Percentiles rank a stretch among this genome's conserved stretches.
These are phyloP conservation scores for Nemania serpens DNA, from an alignment of 2,329 filamentous ascomycete genomes.

Conservation along the genomic window DNA sequence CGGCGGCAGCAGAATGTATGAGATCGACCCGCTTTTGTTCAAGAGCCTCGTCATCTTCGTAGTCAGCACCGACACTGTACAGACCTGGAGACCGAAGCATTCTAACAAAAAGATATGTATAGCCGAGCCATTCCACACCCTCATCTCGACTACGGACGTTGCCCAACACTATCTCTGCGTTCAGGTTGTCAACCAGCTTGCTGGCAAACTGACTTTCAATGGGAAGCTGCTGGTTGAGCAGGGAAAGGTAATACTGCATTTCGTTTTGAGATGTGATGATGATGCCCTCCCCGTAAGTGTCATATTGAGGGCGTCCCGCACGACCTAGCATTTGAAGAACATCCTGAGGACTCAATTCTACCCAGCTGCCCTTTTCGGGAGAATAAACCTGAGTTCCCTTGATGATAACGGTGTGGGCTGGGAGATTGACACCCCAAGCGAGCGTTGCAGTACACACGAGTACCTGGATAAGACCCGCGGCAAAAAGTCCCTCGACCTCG, in stretches of 20 bases:
- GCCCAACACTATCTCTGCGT: constrained; percentile 93
- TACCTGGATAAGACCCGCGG: constrained; percentile 88
- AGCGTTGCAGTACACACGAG: constrained; percentile 97
- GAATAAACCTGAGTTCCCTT: constrained; percentile 99
- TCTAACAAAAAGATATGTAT: constrained; percentile 95
- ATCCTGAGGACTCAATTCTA: constrained; percentile 95
- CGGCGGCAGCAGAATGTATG: constrained; percentile 87
- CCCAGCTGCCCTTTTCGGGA: constrained; percentile 97
- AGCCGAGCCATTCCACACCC: constrained; percentile 98
- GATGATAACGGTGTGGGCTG: constrained; percentile 97
- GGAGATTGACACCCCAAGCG: constrained; percentile 98
- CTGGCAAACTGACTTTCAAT: constrained; percentile 97
- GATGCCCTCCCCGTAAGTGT: constrained; percentile 97
- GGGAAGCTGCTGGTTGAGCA: constrained; percentile 95
- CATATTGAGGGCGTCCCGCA: constrained; percentile 93
- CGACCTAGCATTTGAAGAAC: constrained; percentile 98
- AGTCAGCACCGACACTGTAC: constrained; percentile 95
- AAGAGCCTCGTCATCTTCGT: constrained; percentile 86
- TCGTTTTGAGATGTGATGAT: constrained; percentile 96
- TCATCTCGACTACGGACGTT: constrained; percentile 92
- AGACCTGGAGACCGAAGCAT: constrained; percentile 95
- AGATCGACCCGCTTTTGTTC: constrained; percentile 98
- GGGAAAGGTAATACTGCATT: constrained; percentile 94
- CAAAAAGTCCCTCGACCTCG: constrained; percentile 92
- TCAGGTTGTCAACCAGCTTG: constrained; percentile 92